Evolutionary conservation across 2,329 filamentous ascomycete species (phyloP), one percentile per base, ranked within the genome.

Genomic region (Pseudogymnoascus sp.): DNA sequence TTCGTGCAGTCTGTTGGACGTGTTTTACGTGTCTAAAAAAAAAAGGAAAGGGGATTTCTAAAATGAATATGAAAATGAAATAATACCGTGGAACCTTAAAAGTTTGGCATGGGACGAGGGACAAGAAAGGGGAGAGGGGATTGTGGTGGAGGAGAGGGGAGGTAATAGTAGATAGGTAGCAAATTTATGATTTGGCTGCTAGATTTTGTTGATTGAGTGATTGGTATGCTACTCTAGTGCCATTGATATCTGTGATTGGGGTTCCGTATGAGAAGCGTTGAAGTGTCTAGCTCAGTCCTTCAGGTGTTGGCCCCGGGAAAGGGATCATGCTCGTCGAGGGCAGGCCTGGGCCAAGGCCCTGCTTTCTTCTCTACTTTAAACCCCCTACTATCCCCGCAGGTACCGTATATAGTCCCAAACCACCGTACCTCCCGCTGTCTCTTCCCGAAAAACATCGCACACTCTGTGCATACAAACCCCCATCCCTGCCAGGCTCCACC

Each of bases 11-110:
- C n/a, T 30, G 26, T 18, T 10, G n/a, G n/a, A n/a, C 15, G 26
- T 28, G 9, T 28, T 3, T 30, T 18, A 52, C 45, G 45, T 15
- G 45, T 52, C 5, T 52, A 30, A 3, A 15, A 28, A 30, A 10
- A 30, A 52, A 28, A 13, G 30, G n/a, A 19, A 41, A n/a, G 19
- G 35, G 38, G 38, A 23, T 41, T 41, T 41, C 7, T 19, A 3
- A 30, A 30, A n/a, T n/a, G n/a, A n/a, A n/a, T n/a, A 18, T 23
- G 18, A 30, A 52, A 52, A 52, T 52, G 45, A 48, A 48, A 30
- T 52, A 52, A 52, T 52, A 52, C 45, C 45, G 26, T 52, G 45
- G 26, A 12, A 30, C 45, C 5, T 52, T 19, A 52, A 52, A 52
- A 52, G 45, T 52, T 52, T 52, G 26, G 15, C 5, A 52, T 52